Evolutionary conservation across 306 rosid species (phyloP).

Genomic region (Corylus avellana): DNA sequence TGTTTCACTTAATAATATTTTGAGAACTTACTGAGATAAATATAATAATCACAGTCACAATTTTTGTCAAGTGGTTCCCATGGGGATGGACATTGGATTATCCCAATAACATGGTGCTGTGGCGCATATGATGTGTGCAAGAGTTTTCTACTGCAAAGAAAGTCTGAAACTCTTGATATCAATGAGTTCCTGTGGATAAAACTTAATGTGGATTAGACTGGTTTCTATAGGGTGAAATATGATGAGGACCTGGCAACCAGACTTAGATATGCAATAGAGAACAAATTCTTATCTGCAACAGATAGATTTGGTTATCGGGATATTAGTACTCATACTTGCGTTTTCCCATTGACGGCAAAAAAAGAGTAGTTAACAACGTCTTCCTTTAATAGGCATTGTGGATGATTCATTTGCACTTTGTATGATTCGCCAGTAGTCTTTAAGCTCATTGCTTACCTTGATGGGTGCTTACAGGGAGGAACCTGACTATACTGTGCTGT

Average conservation of each 20-base stretch:
- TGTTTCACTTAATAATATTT: slow-evolving; percentile 4
- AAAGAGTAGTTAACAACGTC: slow-evolving; percentile 20
- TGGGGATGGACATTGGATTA: slow-evolving; percentile 86
- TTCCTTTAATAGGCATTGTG: slow-evolving; percentile 68
- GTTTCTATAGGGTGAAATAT: slow-evolving; percentile 94
- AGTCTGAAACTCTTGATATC: slow-evolving; percentile 57
- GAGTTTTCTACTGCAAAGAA: slow-evolving; percentile 65
- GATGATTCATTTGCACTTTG: slow-evolving; percentile 87
- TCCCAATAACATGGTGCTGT: slow-evolving; percentile 72
- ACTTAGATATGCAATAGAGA: slow-evolving; percentile 77
- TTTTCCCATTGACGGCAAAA: slow-evolving; percentile 9
- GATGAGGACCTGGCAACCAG: slow-evolving; percentile 71
- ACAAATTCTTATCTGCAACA: slow-evolving; percentile 61
- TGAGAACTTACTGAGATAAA: slow-evolving; percentile 1
- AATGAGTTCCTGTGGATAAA: slow-evolving; percentile 73
- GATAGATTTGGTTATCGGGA: slow-evolving; percentile 77
- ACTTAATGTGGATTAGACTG: slow-evolving; percentile 90
- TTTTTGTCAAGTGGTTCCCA: slow-evolving; percentile 79
- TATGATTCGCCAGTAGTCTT: slow-evolving; percentile 69
- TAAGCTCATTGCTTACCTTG: slow-evolving; percentile 75
- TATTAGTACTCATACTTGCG: slow-evolving; percentile 5
- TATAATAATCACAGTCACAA: slow-evolving; percentile 61
- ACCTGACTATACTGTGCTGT: slow-evolving; percentile 80
- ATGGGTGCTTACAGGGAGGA: slow-evolving; percentile 83
- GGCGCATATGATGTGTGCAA: slow-evolving; percentile 71